Percentiles rank a stretch among this genome's conserved stretches.
Conservation (phyloP, 495 filamentous ascomycete species). For the Aspergillus steynii region DNA sequence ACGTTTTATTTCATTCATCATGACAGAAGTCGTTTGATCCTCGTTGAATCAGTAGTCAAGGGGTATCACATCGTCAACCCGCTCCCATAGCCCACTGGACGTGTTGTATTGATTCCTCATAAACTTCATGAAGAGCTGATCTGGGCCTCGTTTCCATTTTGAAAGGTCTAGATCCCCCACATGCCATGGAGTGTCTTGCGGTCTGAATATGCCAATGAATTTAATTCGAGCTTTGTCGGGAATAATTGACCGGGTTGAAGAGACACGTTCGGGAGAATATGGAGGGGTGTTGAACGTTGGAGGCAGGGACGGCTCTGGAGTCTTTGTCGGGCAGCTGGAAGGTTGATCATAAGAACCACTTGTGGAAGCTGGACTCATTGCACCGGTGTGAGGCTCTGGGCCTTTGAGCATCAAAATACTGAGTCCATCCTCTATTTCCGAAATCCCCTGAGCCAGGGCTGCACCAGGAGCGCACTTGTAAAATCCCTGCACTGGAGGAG, state of each 20-base stretch:
- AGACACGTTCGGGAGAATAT: not conserved
- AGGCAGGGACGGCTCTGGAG: too few relatives aligned
- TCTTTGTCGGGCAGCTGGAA: too few relatives aligned
- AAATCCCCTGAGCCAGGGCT: conserved; percentile 21
- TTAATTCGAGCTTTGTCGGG: conserved; percentile 1
- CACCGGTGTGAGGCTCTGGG: not conserved
- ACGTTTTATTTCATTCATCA: too few relatives aligned
- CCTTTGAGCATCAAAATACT: not conserved
- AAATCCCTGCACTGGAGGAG: conserved; percentile 36
- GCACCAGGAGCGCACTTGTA: conserved; percentile 22
- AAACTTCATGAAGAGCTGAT: conserved; percentile 1
- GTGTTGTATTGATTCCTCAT: not conserved
- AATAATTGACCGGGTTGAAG: not conserved
- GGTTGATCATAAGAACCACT: not conserved
- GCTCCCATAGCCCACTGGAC: not conserved
- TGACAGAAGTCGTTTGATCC: not conserved
- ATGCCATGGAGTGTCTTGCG: not conserved
- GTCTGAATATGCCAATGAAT: conserved; percentile 3
- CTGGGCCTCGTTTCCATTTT: conserved; percentile 1
- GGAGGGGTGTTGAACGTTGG: not conserved
- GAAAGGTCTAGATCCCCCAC: not conserved
- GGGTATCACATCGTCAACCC: not conserved
- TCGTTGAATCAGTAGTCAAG: not conserved
- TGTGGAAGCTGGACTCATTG: not conserved
- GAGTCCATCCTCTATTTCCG: conserved; percentile 30